These are phyloP conservation scores for Lobulomyces angularis DNA, from an alignment of 192 early-diverging fungal genomes.

Conservation along the genomic window DNA sequence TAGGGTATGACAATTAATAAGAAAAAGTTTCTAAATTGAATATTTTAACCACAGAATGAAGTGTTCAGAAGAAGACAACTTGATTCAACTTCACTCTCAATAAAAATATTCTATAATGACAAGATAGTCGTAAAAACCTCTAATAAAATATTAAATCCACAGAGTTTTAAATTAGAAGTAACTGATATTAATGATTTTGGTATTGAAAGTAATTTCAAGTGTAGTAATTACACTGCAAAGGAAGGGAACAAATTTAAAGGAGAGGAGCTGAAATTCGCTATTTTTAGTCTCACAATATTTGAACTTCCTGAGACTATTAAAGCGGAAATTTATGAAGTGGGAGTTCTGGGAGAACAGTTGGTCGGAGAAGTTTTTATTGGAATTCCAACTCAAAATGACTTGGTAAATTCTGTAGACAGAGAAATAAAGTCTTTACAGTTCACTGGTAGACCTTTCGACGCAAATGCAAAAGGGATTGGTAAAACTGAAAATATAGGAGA, in stretches of 20 bases:
- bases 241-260: too few relatives aligned
- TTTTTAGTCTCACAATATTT: constrained; percentile 20
- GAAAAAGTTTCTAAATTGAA: constrained; percentile 2
- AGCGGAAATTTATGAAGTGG: constrained; percentile 28
- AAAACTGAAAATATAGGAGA: too few relatives aligned
- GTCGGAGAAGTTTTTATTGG: constrained; percentile 24
- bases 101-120: constrained; percentile 25
- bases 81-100: constrained; percentile 14
- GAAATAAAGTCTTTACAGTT: constrained; percentile 7
- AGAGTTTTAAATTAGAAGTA: constrained; percentile 20
- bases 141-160: constrained; percentile 17
- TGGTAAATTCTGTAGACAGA: constrained; percentile 10
- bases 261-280: too few relatives aligned
- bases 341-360: constrained; percentile 9
- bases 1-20: constrained; percentile 12
- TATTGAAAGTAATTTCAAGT: background rate
- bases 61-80: constrained; percentile 20
- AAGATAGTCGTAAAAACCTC: constrained; percentile 31
- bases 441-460: constrained; percentile 13
- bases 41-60: constrained; percentile 20
- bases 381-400: constrained; percentile 21
- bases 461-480: background rate
- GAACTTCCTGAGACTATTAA: constrained; percentile 29
- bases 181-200: constrained; percentile 15
- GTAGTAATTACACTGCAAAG: too few relatives aligned